Evolutionary conservation across 2,329 filamentous ascomycete genomes (phyloP).

Genomic region (Emydomyces testavorans): DNA sequence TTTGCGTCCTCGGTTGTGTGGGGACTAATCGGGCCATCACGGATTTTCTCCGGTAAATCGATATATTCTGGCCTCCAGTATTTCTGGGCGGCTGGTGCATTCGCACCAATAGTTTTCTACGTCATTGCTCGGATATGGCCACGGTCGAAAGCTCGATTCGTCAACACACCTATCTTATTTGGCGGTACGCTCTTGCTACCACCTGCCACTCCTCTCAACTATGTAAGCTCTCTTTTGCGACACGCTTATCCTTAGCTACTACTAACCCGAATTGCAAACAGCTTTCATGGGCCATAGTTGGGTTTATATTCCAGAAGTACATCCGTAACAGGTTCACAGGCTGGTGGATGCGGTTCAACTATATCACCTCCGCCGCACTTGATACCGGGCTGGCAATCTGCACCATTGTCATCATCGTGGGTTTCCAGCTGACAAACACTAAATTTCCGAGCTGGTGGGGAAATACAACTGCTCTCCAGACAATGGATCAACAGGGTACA

Average conservation of each 20-base stretch:
- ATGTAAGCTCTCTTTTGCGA: slow-evolving; percentile 24
- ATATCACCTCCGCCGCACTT: slow-evolving; percentile 59
- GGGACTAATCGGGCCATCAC: slow-evolving; percentile 59
- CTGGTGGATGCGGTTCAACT: slow-evolving; percentile 73
- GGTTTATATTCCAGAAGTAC: slow-evolving; percentile 56
- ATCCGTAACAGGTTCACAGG: slow-evolving; percentile 54
- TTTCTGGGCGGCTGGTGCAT: slow-evolving; percentile 58
- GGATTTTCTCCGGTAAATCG: slow-evolving; percentile 54
- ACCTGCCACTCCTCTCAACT: slow-evolving; percentile 59
- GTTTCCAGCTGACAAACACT: slow-evolving; percentile 49
- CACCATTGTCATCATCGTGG: slow-evolving; percentile 59
- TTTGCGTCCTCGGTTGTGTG: slow-evolving; percentile 62
- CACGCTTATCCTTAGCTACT: background rate
- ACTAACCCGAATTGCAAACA: slow-evolving; percentile 6
- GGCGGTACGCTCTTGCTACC: slow-evolving; percentile 53
- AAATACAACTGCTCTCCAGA: slow-evolving; percentile 47
- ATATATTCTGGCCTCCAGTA: slow-evolving; percentile 55
- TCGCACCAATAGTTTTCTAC: slow-evolving; percentile 53
- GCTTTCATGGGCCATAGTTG: slow-evolving; percentile 57
- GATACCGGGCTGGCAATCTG: slow-evolving; percentile 56
- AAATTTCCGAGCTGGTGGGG: slow-evolving; percentile 56
- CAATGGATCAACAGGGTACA: slow-evolving; percentile 50
- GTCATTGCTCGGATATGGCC: slow-evolving; percentile 51
- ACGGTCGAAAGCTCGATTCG: slow-evolving; percentile 50
- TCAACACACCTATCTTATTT: slow-evolving; percentile 58